phyloP scores from a whole-genome alignment of 2,329 filamentous ascomycete species.

The Neofusicoccum sp. region DNA sequence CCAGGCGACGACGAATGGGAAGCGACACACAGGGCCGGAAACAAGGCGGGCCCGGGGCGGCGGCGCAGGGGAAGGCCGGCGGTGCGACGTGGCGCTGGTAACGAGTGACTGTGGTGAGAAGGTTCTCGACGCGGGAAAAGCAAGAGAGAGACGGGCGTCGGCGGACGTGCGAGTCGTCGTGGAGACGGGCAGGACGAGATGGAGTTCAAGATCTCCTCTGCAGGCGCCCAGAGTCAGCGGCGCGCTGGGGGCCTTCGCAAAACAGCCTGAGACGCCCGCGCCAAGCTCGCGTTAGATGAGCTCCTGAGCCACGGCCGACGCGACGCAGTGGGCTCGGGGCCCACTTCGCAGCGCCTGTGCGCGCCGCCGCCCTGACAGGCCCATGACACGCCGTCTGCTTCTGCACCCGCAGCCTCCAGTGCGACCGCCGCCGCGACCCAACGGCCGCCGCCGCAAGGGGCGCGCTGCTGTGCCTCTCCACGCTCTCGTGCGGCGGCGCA shows the following conservation, averaged over 20 bases:
- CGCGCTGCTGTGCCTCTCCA: neutral
- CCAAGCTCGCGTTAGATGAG: constrained; percentile 13
- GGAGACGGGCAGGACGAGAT: constrained; percentile 12
- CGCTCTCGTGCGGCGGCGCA: neutral
- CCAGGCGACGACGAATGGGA: constrained; percentile 14
- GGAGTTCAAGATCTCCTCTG: constrained; percentile 15
- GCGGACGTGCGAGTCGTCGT: constrained; percentile 12
- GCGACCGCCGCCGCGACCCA: neutral
- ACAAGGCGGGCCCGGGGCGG: constrained; percentile 18
- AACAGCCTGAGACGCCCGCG: constrained; percentile 12
- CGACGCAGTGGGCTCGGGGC: neutral
- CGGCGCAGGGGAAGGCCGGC: constrained; percentile 21
- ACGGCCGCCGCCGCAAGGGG: constrained; percentile 8
- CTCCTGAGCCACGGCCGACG: constrained; percentile 15
- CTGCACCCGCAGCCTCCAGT: neutral
- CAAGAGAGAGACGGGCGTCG: constrained; percentile 9
- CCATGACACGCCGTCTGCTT: constrained; percentile 6
- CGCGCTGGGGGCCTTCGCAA: constrained; percentile 12
- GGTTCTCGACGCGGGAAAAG: constrained; percentile 1
- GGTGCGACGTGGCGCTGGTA: constrained; percentile 23
- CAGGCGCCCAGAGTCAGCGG: constrained; percentile 13
- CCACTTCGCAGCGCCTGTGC: constrained; percentile 1
- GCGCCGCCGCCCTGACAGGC: neutral
- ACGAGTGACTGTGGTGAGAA: constrained; percentile 37
- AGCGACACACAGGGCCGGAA: constrained; percentile 16